Percentiles rank a stretch among this genome's conserved stretches.
These are phyloP conservation scores for Ophiostoma sp. DNA, from an alignment of 2,329 filamentous ascomycete genomes.

Conservation along the genomic window DNA sequence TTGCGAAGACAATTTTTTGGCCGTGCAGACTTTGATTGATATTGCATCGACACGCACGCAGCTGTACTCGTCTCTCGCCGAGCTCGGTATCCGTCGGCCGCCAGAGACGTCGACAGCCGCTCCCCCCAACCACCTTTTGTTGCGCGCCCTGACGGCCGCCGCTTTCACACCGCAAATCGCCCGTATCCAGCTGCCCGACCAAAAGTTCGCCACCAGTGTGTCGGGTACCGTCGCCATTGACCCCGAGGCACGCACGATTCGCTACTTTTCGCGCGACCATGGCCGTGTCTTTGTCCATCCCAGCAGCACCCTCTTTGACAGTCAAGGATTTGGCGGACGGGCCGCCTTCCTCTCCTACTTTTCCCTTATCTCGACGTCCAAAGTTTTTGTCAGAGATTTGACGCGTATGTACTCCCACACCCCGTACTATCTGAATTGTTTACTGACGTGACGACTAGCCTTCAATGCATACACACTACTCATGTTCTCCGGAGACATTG, in stretches of 20 bases:
- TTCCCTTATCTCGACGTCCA: conserved; percentile 85
- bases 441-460: conserved; percentile 46
- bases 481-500: conserved; percentile 83
- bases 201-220: conserved; percentile 86
- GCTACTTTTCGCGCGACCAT: conserved; percentile 85
- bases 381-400: conserved; percentile 87
- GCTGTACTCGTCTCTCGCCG: conserved; percentile 80
- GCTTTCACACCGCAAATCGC: conserved; percentile 84
- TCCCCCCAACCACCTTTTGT: conserved; percentile 45
- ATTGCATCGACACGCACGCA: conserved; percentile 84
- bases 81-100: conserved; percentile 72
- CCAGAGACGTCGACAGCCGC: conserved; percentile 36
- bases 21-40: conserved; percentile 78
- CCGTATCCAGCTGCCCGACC: conserved; percentile 89
- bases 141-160: conserved; percentile 70
- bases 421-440: not conserved
- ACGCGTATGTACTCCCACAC: conserved; percentile 68
- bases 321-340: conserved; percentile 72
- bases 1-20: conserved; percentile 85
- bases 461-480: conserved; percentile 89
- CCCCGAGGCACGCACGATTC: conserved; percentile 87
- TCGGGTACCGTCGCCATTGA: conserved; percentile 91
- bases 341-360: conserved; percentile 87
- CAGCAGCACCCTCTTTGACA: conserved; percentile 79
- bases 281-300: conserved; percentile 93